Evolutionary conservation across 768 basidiomycete species (phyloP), one percentile per base, ranked within the genome.

Genomic region (Pisolithus tinctorius): DNA sequence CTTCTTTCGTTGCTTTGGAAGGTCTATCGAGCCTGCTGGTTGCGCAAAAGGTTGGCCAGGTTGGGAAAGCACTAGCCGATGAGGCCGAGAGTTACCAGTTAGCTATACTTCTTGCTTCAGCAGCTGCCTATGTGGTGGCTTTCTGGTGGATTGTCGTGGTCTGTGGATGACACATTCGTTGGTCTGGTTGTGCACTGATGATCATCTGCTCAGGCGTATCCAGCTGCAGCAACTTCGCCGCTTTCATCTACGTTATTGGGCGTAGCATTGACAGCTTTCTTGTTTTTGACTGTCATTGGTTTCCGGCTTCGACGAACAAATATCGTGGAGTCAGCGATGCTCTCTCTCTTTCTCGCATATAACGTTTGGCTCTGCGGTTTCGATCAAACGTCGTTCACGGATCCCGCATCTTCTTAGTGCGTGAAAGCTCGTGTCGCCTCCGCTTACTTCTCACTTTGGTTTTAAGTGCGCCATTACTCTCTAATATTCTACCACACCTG

Each of bases 251-350:
- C 93, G 2, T 73, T 97, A 9, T 74, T 97, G 16, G 94, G 94
- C 3, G 86, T 85, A 2, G 89, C 91, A 2, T 71, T 95, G 52
- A 92, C 93, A 1, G 83, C 91, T 9, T 86, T 95, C 62, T 67
- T 95, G 29, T 97, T 96, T 70, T 75, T 96, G 39, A 93, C 93
- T 1, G 75, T 88, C 58, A 95, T 97, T 56, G 94, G 94, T 6
- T 94, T 97, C 67, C 82, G 82, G 7, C 67, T 93, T 55, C 81
- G 91, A 49, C 78, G 90, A 47, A 95, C 93, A 39, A 95, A 95
- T 60, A 87, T 95, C 45, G 86, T 96, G 50, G 94, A 97, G 67
- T 92, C 92, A 3, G 84, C 88, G 2, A 82, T 88, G 45, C 80
- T 97, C 26, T 85, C 90, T 3, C 74, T 94, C 26, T 91, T 94